Conservation (phyloP, 108 stramenopile species). For the Discostella pseudostelligera region DNA sequence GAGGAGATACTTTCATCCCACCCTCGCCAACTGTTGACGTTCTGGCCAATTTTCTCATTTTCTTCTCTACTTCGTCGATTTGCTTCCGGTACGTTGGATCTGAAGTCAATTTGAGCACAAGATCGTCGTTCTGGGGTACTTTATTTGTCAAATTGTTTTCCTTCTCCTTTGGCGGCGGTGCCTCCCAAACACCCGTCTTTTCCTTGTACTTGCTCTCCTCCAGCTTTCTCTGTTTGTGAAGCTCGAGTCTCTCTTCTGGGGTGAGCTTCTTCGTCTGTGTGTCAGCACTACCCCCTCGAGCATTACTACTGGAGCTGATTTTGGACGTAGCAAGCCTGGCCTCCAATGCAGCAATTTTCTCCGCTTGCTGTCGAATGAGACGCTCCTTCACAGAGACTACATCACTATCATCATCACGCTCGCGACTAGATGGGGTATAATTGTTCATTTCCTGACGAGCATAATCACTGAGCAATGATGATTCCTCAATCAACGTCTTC, state of each 20-base stretch:
- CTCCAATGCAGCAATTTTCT: slow-evolving; percentile 48
- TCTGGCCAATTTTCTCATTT: slow-evolving; percentile 23
- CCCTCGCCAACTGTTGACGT: slow-evolving; percentile 17
- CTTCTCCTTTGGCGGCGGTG: slow-evolving; percentile 42
- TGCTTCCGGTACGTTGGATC: slow-evolving; percentile 42
- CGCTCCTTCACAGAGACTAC: slow-evolving; percentile 28
- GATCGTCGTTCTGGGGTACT: slow-evolving; percentile 44
- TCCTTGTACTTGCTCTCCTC: slow-evolving; percentile 56
- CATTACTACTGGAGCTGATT: slow-evolving; percentile 10
- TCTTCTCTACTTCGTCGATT: slow-evolving; percentile 35
- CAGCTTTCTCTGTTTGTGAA: slow-evolving; percentile 50
- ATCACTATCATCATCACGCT: slow-evolving; percentile 12
- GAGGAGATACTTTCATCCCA: slow-evolving; percentile 8
- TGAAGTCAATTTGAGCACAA: slow-evolving; percentile 50
- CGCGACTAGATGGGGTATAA: slow-evolving; percentile 24
- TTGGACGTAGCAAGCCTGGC: slow-evolving; percentile 38
- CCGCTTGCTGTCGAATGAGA: slow-evolving; percentile 46
- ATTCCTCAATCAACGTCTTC: slow-evolving; percentile 19
- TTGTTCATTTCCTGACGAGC: slow-evolving; percentile 34
- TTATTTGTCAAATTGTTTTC: slow-evolving; percentile 33
- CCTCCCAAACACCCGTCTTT: slow-evolving; percentile 48
- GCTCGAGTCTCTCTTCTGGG: slow-evolving; percentile 51
- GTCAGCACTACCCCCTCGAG: slow-evolving; percentile 49
- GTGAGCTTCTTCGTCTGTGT: slow-evolving; percentile 47
- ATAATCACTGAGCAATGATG: slow-evolving; percentile 44